Conservation (phyloP, 2,329 filamentous ascomycete genomes). For the Didymella glomerata region DNA sequence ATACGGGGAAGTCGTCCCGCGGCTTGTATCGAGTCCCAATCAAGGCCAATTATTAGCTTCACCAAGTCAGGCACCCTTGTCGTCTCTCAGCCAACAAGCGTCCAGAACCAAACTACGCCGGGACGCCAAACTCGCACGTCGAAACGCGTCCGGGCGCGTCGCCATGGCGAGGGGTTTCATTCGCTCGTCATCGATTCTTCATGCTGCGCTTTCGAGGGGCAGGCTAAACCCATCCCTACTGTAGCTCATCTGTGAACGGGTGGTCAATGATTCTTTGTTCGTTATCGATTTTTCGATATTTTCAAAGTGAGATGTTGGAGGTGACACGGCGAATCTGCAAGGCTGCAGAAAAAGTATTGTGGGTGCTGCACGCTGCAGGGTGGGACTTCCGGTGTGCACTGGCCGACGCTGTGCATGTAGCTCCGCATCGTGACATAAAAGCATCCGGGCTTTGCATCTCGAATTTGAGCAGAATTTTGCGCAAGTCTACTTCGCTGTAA, state of each 20-base stretch:
- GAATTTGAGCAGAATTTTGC: slow-evolving; percentile 9
- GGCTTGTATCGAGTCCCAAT: neutral
- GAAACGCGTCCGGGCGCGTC: slow-evolving; percentile 26
- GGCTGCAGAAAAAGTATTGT: slow-evolving; percentile 5
- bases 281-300: no score
- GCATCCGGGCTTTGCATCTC: slow-evolving; percentile 3
- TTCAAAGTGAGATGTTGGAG: neutral
- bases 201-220: neutral
- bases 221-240: neutral
- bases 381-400: slow-evolving; percentile 18
- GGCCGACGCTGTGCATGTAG: slow-evolving; percentile 8
- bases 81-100: slow-evolving; percentile 6
- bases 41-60: neutral
- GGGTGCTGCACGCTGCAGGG: slow-evolving; percentile 11
- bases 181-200: slow-evolving; percentile 12
- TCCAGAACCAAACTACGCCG: neutral
- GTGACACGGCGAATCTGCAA: slow-evolving; percentile 7
- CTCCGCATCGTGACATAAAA: slow-evolving; percentile 14
- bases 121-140: slow-evolving; percentile 23
- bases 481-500: slow-evolving; percentile 3
- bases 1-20: neutral
- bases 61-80: slow-evolving; percentile 6
- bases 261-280: slow-evolving; percentile 7
- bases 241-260: neutral
- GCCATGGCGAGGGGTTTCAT: slow-evolving; percentile 15